Evolutionary conservation across 2,329 filamentous ascomycete genomes (phyloP), one percentile per base, ranked within the genome.

Genomic region (Coniochaeta prunicola): DNA sequence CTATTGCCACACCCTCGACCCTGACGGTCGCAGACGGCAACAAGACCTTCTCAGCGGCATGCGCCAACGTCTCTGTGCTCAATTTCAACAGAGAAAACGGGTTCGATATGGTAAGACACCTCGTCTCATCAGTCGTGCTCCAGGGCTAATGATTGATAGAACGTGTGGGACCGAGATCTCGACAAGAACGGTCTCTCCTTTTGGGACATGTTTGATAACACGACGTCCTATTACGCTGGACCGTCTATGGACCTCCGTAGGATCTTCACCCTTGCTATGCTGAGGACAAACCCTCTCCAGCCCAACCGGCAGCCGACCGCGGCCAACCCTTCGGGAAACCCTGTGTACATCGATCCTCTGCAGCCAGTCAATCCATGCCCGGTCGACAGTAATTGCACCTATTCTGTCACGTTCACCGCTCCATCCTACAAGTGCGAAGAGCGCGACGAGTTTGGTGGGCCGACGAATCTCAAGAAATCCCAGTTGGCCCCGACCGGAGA

Each of bases 1-100:
- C 61, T 3, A 62, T 62, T 40, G 61, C 61, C 38, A 59, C 59
- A 10, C 61, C 61, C 4, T 61, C 61, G 10, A 61, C 61, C 4
- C n/a, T 62, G 17, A 62, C 57, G 3, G 26, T 48, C 5, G 30
- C 24, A 57, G 36, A 57, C 13, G 61, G 58, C 5, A 26, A 34
- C 45, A 42, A 33, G 21, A 59, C 26, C 4, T 19, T 21, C 30
- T 6, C 33, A 8, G 48, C 53, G 15, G 59, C 38, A 10, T 62
- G 61, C 34, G 10, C 36, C 15, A 59, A 61, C 26, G 42, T 59
- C 7, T 56, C 61, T 13, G 24, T 57, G 2, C 38, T 62, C 9
- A 58, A 62, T 53, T 58, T 62, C 19, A 59, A 40, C 17, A 56
- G 61, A 2, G 61, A 62, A 21, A 58, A 59, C 19, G 56, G 56